A percentile compares a stretch with the other conserved stretches of the same genome.
Conservation (phyloP, 2,329 filamentous ascomycete genomes). For the Seiridium unicorne region DNA sequence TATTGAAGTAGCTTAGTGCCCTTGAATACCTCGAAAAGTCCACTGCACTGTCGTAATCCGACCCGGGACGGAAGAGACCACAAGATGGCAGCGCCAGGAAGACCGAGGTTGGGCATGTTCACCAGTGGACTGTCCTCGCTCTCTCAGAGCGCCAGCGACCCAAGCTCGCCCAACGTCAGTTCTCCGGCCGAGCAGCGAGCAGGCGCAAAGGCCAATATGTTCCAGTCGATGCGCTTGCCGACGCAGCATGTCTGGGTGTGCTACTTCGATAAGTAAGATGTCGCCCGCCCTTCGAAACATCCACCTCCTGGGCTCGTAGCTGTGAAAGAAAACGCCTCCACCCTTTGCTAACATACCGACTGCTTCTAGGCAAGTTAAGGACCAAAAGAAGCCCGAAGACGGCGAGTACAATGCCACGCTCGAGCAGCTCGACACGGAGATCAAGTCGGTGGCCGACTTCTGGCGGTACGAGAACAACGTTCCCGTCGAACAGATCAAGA, state of each 20-base stretch:
- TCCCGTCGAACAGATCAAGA: constrained; percentile 71
- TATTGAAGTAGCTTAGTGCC: not conserved
- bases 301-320: too few species aligned
- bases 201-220: constrained; percentile 80
- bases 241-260: constrained; percentile 81
- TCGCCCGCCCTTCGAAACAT: not conserved
- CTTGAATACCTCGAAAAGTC: not conserved
- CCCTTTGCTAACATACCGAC: too few species aligned
- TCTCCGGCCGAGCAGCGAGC: constrained; percentile 74
- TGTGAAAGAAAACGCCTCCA: too few species aligned
- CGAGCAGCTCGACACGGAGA: constrained; percentile 61
- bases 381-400: constrained; percentile 38
- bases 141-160: constrained; percentile 52
- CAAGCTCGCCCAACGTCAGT: constrained; percentile 57
- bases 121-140: constrained; percentile 63
- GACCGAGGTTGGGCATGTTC: constrained; percentile 51
- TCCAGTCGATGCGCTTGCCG: constrained; percentile 70
- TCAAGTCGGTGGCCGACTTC: constrained; percentile 82
- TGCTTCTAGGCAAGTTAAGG: constrained; percentile 38
- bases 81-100: constrained; percentile 42
- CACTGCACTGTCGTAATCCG: not conserved
- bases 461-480: constrained; percentile 83
- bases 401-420: constrained; percentile 52
- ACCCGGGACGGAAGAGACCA: not conserved
- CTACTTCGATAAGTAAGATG: constrained; percentile 58